Evolutionary conservation across 345 rosid species (phyloP).

Genomic region (Dipteronia dyeriana): DNA sequence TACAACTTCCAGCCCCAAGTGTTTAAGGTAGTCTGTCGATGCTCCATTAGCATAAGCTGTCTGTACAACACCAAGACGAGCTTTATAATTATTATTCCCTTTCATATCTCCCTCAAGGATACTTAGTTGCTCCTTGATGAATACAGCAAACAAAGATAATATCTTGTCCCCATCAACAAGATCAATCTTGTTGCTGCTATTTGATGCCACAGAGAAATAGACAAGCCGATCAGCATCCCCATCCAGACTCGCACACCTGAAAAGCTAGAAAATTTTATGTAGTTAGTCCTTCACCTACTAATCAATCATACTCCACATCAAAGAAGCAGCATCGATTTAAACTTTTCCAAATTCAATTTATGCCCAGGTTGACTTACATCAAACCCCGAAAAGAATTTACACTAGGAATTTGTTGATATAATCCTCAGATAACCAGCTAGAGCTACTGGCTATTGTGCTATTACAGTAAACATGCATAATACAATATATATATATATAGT

Average conservation of each 20-base stretch:
- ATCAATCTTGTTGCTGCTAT: slow-evolving; percentile 44
- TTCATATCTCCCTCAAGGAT: slow-evolving; percentile 39
- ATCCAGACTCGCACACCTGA: slow-evolving; percentile 94
- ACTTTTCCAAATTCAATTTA: not conserved
- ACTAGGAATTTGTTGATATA: not conserved
- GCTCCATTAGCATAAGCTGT: slow-evolving; percentile 99
- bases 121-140: slow-evolving; percentile 72
- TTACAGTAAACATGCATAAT: not conserved
- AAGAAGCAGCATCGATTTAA: not conserved
- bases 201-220: slow-evolving; percentile 55
- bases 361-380: not conserved
- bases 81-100: slow-evolving; percentile 25
- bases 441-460: not conserved
- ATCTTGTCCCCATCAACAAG: slow-evolving; percentile 96
- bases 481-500: not conserved
- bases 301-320: not conserved
- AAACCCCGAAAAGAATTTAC: not conserved
- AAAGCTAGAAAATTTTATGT: slow-evolving; percentile 38
- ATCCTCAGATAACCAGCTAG: slow-evolving; percentile 8
- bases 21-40: slow-evolving; percentile 68
- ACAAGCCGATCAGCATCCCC: slow-evolving; percentile 97
- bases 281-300: slow-evolving; percentile 26
- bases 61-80: slow-evolving; percentile 78
- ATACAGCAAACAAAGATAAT: slow-evolving; percentile 78
- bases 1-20: slow-evolving; percentile 67